These are phyloP conservation scores for Gossypium trilobum DNA, from an alignment of 441 rosid species.

Conservation along the genomic window DNA sequence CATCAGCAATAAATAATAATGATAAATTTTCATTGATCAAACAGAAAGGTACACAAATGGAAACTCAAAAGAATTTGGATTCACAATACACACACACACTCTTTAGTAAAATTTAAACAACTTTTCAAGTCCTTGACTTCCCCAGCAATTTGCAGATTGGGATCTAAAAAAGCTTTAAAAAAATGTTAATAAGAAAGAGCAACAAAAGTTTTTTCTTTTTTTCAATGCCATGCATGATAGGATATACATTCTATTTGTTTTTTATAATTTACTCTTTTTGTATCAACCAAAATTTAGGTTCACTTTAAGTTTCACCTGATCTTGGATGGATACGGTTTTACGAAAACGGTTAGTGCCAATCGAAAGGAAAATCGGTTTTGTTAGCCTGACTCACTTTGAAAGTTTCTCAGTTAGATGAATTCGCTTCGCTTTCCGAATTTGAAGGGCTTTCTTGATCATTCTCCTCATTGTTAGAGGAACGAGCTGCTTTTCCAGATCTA, in stretches of 20 bases:
- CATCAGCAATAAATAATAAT: too few relatives aligned
- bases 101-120: not conserved
- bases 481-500: conserved; percentile 38
- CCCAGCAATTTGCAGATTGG: not conserved
- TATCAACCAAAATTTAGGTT: conserved; percentile 28
- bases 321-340: conserved; percentile 15
- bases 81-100: not conserved
- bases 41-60: not conserved
- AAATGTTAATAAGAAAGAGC: not conserved
- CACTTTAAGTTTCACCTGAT: conserved; percentile 7
- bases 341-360: conserved; percentile 32
- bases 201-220: not conserved
- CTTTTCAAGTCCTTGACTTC: not conserved
- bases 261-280: conserved; percentile 12
- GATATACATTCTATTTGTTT: not conserved
- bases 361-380: conserved; percentile 16
- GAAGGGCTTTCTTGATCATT: conserved; percentile 24
- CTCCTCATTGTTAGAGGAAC: conserved; percentile 24
- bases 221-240: not conserved
- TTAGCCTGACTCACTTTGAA: conserved; percentile 32
- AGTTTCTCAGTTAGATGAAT: conserved; percentile 24
- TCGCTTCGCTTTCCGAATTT: conserved; percentile 27
- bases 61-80: not conserved
- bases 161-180: not conserved
- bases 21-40: not conserved